Conservation (phyloP, 257 asterid genomes). For the Lycium ferocissimum region DNA sequence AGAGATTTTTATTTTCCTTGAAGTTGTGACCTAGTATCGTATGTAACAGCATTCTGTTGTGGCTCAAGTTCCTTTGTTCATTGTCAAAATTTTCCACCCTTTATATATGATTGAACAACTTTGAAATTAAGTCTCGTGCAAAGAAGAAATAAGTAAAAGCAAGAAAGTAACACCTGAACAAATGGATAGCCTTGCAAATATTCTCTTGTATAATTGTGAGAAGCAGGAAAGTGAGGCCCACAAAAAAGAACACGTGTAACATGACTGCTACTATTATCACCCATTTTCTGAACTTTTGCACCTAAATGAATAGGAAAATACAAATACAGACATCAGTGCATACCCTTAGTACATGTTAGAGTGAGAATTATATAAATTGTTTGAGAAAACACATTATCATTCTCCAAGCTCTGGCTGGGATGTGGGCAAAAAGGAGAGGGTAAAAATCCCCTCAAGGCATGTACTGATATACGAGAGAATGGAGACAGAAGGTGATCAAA, state of each 20-base stretch:
- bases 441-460: too few relatives aligned
- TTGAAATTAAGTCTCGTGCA: background rate
- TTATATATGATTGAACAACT: background rate
- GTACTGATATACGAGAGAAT: too few relatives aligned
- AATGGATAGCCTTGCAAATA: constrained; percentile 67
- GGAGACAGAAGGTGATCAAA: too few relatives aligned
- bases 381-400: constrained; percentile 10
- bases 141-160: constrained; percentile 21
- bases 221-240: constrained; percentile 78
- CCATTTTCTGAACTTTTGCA: constrained; percentile 53
- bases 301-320: constrained; percentile 30
- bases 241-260: constrained; percentile 80
- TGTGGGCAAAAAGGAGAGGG: background rate
- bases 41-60: background rate
- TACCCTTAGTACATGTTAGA: background rate
- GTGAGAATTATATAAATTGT: background rate
- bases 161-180: constrained; percentile 56
- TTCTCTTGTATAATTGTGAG: constrained; percentile 77
- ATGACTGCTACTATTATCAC: constrained; percentile 32
- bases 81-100: background rate
- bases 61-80: background rate
- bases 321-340: background rate
- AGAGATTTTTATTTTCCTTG: background rate
- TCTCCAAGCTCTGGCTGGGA: background rate
- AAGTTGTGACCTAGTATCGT: background rate